Evolutionary conservation across 2,329 filamentous ascomycete species (phyloP).

Genomic region (Aciculosporium take): DNA sequence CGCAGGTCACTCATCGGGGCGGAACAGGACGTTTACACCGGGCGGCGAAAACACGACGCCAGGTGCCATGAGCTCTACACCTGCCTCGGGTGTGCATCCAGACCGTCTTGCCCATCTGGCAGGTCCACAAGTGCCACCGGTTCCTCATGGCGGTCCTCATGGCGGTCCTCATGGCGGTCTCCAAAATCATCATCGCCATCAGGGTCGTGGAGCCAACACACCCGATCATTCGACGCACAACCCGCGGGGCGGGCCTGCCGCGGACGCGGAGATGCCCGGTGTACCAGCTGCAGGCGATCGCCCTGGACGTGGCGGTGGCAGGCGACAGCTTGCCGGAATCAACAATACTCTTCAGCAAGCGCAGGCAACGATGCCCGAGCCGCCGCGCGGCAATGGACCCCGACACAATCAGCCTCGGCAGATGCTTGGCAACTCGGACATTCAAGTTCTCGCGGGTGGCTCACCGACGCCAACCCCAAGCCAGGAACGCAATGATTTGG

Average conservation of each 20-base stretch:
- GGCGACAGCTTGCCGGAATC: constrained; percentile 44
- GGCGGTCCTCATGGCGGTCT: constrained; percentile 18
- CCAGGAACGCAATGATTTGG: constrained; percentile 33
- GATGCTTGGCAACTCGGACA: constrained; percentile 38
- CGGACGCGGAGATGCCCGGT: constrained; percentile 19
- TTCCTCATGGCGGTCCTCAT: constrained; percentile 18
- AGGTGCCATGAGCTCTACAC: constrained; percentile 12
- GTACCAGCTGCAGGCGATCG: constrained; percentile 24
- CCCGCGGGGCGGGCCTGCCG: constrained; percentile 7
- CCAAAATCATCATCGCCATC: constrained; percentile 16
- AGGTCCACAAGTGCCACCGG: constrained; percentile 11
- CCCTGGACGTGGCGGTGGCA: constrained; percentile 23
- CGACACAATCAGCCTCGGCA: constrained; percentile 22
- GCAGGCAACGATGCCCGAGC: constrained; percentile 27
- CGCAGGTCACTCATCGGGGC: constrained; percentile 22
- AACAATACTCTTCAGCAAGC: constrained; percentile 43
- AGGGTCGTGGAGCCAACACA: constrained; percentile 14
- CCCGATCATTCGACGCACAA: constrained; percentile 12
- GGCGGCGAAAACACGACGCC: constrained; percentile 13
- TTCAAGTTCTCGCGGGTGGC: constrained; percentile 40
- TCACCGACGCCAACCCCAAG: constrained; percentile 35
- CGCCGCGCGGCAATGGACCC: constrained; percentile 20
- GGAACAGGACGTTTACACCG: constrained; percentile 24
- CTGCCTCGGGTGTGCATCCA: constrained; percentile 29
- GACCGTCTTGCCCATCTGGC: constrained; percentile 36